Conservation (phyloP, 2,329 filamentous ascomycete genomes). For the Davidsoniella eucalypti region DNA sequence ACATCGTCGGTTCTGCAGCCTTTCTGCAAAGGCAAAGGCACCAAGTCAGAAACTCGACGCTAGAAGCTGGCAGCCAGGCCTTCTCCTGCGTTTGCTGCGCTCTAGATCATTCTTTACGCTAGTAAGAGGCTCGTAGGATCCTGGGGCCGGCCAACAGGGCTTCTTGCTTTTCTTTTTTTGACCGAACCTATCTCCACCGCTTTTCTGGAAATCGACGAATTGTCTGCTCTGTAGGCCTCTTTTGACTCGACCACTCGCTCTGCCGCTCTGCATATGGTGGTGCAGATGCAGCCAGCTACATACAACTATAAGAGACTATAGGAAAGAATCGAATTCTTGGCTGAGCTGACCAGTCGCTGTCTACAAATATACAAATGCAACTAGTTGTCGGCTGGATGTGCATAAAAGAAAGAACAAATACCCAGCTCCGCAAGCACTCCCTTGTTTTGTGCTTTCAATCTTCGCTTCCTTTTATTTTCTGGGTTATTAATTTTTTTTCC, state of each 20-base stretch:
- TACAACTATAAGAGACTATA: too few species aligned
- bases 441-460: not conserved
- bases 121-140: too few species aligned
- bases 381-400: too few species aligned
- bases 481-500: not conserved
- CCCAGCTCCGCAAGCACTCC: not conserved
- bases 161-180: not conserved
- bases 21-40: constrained; percentile 6
- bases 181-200: not conserved
- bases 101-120: too few species aligned
- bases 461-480: not conserved
- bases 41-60: not conserved
- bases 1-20: constrained; percentile 9
- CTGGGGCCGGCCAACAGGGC: too few species aligned
- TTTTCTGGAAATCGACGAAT: too few species aligned
- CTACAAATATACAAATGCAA: too few species aligned
- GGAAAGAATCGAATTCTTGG: too few species aligned
- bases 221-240: too few species aligned
- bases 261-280: not conserved
- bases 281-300: too few species aligned
- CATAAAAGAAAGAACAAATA: too few species aligned
- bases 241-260: not conserved
- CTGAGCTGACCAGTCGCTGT: too few species aligned
- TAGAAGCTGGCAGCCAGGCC: not conserved
- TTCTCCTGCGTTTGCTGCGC: not conserved